Base-by-base conservation (phyloP, 345 rosid species). In the Excoecaria agallocha region DNA sequence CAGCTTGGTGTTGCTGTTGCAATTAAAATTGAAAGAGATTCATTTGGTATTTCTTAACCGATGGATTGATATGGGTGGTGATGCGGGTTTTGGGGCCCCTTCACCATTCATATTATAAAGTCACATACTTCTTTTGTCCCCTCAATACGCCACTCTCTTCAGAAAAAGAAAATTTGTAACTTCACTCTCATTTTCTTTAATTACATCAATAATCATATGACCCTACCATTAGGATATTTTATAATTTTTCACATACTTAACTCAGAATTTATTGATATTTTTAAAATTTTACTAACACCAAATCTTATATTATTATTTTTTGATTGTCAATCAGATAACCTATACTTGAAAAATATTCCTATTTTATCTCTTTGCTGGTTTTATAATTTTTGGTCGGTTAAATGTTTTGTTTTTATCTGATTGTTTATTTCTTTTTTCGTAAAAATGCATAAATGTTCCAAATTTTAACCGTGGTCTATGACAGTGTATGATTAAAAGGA, bases 1-100 rank as follows among this genome's bases (percentile, higher is more conserved):
- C 63, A 66, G 25, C 67, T 12, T 10, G 46, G 48, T 41, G 22
- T n/a, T 9, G 54, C 56, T 35, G 17, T 57, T 46, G 16, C 25
- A 15, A 56, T 52, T 62, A 52, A 77, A 71, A 52, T 30, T n/a
- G 86, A 83, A 75, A 80, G 83, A 68, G 80, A 80, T 74, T 77
- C 62, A 74, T 72, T 77, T 74, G 76, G 76, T n/a, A n/a, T 52
- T 66, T 57, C n/a, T 73, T 37, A 35, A 20, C 19, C 74, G 66
- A 48, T 25, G 49, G 68, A 75, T 79, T 74, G 77, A 64, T 15
- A 66, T 68, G 73, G 54, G 64, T 79, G 75, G 72, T 50, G n/a
- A n/a, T n/a, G n/a, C n/a, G n/a, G n/a, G n/a, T n/a, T n/a, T n/a
- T n/a, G n/a, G n/a, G n/a, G 35, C 63, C 69, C 66, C 69, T 52